These are phyloP conservation scores for Panicum miliaceum DNA, from an alignment of 176 grass and related monocot genomes.

Conservation along the genomic window DNA sequence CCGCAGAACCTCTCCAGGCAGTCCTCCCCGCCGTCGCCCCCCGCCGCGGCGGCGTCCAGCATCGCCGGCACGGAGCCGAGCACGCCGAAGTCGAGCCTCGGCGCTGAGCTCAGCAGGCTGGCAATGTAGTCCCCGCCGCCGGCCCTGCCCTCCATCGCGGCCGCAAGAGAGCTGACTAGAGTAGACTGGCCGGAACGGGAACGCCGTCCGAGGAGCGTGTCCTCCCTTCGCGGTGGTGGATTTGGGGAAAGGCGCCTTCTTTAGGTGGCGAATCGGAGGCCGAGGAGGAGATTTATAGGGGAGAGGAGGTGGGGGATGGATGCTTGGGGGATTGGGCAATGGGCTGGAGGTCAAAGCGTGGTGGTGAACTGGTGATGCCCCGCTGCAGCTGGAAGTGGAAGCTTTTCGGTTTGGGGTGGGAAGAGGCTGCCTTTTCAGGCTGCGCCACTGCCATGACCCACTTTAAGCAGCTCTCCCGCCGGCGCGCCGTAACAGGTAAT, in stretches of 20 bases:
- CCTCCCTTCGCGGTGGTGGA: background rate
- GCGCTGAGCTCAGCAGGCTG: slow-evolving; percentile 55
- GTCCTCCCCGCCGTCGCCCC: slow-evolving; percentile 28
- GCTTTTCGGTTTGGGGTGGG: slow-evolving; percentile 35
- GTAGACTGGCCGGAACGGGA: background rate
- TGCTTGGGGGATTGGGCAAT: slow-evolving; percentile 37
- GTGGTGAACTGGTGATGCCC: slow-evolving; percentile 49
- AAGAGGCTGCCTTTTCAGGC: slow-evolving; percentile 29
- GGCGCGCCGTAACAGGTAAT: slow-evolving; percentile 5
- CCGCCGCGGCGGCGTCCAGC: slow-evolving; percentile 17
- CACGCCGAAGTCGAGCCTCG: slow-evolving; percentile 49
- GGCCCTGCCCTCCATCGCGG: slow-evolving; percentile 46
- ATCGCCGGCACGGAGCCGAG: slow-evolving; percentile 22
- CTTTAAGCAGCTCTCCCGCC: slow-evolving; percentile 27
- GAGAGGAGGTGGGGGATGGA: background rate
- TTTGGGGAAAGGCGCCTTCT: slow-evolving; percentile 33
- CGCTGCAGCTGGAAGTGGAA: slow-evolving; percentile 55
- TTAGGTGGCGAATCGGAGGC: slow-evolving; percentile 46
- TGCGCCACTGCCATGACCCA: background rate
- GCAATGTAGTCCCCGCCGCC: slow-evolving; percentile 54
- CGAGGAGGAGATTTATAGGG: slow-evolving; percentile 39
- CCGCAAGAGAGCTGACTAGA: slow-evolving; percentile 13
- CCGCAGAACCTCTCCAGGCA: slow-evolving; percentile 63
- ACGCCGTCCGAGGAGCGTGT: slow-evolving; percentile 27
- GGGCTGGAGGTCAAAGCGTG: slow-evolving; percentile 51